Evolutionary conservation across 805 yeast genomes (phyloP).

Genomic region (Zygosaccharomyces bisporus): DNA sequence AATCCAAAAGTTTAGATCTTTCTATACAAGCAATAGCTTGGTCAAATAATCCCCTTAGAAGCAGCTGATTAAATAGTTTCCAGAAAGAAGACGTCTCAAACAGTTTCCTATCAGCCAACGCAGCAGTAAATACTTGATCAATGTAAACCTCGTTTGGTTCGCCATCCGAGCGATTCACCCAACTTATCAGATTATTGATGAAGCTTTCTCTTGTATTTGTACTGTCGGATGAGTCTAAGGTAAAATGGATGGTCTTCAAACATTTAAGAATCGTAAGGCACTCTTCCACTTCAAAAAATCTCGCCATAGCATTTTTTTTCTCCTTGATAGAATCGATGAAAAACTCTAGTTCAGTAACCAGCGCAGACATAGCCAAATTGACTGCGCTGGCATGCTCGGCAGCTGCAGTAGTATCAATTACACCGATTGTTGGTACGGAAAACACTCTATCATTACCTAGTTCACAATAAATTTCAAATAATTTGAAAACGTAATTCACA

Average conservation of each 20-base stretch:
- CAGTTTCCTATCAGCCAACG: constrained; percentile 43
- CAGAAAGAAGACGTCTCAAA: constrained; percentile 48
- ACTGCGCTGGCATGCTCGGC: constrained; percentile 38
- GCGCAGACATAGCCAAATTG: constrained; percentile 36
- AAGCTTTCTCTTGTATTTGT: constrained; percentile 38
- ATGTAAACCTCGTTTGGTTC: constrained; percentile 54
- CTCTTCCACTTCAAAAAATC: constrained; percentile 42
- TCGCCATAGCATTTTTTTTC: constrained; percentile 29
- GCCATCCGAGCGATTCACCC: constrained; percentile 70
- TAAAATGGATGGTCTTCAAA: constrained; percentile 46
- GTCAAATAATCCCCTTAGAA: constrained; percentile 57
- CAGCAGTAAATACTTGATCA: constrained; percentile 41
- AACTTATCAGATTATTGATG: constrained; percentile 46
- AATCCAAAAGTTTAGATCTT: constrained; percentile 22
- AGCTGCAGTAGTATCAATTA: constrained; percentile 34
- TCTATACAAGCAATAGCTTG: constrained; percentile 45
- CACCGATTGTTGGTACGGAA: constrained; percentile 41
- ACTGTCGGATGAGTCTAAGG: constrained; percentile 23
- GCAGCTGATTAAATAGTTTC: constrained; percentile 54
- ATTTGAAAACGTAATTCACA: constrained; percentile 44
- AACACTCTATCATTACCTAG: constrained; percentile 44
- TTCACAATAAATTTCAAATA: constrained; percentile 52
- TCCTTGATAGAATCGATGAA: constrained; percentile 34
- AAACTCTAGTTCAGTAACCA: constrained; percentile 35
- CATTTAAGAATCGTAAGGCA: constrained; percentile 54